phyloP scores from a whole-genome alignment of 2,329 filamentous ascomycete genomes.

The Phyllosticta ampelicida region DNA sequence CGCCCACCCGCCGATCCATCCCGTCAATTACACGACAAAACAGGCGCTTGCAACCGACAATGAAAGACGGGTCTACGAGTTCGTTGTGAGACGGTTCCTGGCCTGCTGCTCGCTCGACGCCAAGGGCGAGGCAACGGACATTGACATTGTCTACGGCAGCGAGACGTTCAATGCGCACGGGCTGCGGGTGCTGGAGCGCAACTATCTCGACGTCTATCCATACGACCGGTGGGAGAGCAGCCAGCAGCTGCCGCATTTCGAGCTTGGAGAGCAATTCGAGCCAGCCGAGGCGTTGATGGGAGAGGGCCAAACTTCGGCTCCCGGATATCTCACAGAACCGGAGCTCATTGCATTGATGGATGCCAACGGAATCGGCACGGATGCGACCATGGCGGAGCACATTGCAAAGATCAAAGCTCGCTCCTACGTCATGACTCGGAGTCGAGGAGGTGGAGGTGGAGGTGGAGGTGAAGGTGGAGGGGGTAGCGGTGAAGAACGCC shows the following conservation, averaged over 20 bases:
- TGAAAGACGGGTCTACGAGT: slow-evolving; percentile 78
- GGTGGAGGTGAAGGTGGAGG: slow-evolving; percentile 29
- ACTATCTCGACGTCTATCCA: slow-evolving; percentile 90
- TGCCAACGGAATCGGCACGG: slow-evolving; percentile 94
- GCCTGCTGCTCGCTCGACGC: slow-evolving; percentile 95
- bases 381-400: slow-evolving; percentile 98
- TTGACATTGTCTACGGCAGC: slow-evolving; percentile 73
- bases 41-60: slow-evolving; percentile 49
- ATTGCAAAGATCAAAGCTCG: slow-evolving; percentile 91
- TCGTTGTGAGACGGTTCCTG: slow-evolving; percentile 81
- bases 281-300: slow-evolving; percentile 81
- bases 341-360: slow-evolving; percentile 97
- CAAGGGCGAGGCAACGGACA: slow-evolving; percentile 70
- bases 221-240: slow-evolving; percentile 96
- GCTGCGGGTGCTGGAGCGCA: slow-evolving; percentile 72
- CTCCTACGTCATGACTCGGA: slow-evolving; percentile 66
- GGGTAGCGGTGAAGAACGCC: slow-evolving; percentile 12
- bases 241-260: slow-evolving; percentile 68
- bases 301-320: slow-evolving; percentile 80
- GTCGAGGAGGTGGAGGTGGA: slow-evolving; percentile 30
- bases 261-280: slow-evolving; percentile 68
- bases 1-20: slow-evolving; percentile 94
- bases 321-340: slow-evolving; percentile 83
- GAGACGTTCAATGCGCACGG: slow-evolving; percentile 77
- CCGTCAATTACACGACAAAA: slow-evolving; percentile 70